These are phyloP conservation scores for Epichloe hybrida DNA, from an alignment of 2,329 filamentous ascomycete species.

Conservation along the genomic window DNA sequence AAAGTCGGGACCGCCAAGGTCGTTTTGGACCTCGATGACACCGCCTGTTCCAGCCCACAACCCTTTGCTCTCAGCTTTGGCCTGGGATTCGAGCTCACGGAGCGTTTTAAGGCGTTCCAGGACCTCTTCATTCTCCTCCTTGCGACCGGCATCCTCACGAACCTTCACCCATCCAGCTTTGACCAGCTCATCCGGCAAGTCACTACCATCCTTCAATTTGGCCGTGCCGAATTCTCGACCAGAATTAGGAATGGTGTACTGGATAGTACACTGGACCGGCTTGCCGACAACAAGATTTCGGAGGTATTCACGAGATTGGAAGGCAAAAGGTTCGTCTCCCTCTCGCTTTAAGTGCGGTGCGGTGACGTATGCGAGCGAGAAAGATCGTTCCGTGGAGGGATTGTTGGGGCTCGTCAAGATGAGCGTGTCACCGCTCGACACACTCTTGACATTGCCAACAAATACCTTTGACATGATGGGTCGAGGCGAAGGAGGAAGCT, in stretches of 20 bases:
- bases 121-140: conserved; percentile 72
- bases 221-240: conserved; percentile 81
- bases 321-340: conserved; percentile 81
- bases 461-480: conserved; percentile 38
- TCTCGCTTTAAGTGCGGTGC: conserved; percentile 79
- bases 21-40: conserved; percentile 65
- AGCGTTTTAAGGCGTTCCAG: conserved; percentile 62
- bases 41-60: conserved; percentile 58
- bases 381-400: conserved; percentile 65
- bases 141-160: conserved; percentile 83
- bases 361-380: conserved; percentile 86
- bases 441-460: conserved; percentile 75
- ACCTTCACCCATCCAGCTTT: conserved; percentile 88
- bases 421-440: conserved; percentile 86
- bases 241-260: conserved; percentile 76
- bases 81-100: conserved; percentile 61
- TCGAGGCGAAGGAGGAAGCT: conserved; percentile 10
- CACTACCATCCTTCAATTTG: conserved; percentile 59
- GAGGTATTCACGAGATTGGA: conserved; percentile 88
- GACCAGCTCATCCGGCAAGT: conserved; percentile 70
- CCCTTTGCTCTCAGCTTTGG: conserved; percentile 67
- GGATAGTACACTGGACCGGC: conserved; percentile 66
- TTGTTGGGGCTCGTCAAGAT: conserved; percentile 72
- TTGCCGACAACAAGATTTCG: conserved; percentile 77
- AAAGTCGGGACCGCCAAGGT: conserved; percentile 67